These are phyloP conservation scores for Grosmannia serpens DNA, from an alignment of 2,329 filamentous ascomycete genomes.

Conservation along the genomic window DNA sequence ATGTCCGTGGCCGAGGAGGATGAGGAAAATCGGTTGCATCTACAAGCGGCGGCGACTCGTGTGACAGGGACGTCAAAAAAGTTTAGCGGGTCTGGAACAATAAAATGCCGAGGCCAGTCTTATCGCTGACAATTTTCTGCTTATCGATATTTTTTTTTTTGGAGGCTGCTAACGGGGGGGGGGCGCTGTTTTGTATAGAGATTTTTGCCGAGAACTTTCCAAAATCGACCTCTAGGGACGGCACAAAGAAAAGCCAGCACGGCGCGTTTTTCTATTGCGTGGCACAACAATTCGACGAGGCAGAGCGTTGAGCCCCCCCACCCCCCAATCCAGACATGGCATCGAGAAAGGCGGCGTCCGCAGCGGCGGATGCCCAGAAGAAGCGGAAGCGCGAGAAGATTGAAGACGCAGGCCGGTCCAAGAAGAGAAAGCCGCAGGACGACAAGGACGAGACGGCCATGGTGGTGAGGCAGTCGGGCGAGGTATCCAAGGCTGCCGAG, in stretches of 20 bases:
- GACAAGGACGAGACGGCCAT: not conserved
- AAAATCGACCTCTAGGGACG: not conserved
- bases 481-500: not conserved
- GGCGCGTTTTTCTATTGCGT: not conserved
- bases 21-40: not conserved
- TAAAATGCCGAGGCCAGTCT: slow-evolving; percentile 5
- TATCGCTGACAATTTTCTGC: slow-evolving; percentile 8
- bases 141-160: slow-evolving; percentile 9
- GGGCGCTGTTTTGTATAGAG: not conserved
- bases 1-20: not conserved
- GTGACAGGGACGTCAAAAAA: slow-evolving; percentile 3
- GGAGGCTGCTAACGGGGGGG: not conserved
- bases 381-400: slow-evolving; percentile 22
- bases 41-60: not conserved
- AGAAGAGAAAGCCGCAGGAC: slow-evolving; percentile 10
- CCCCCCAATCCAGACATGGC: no score
- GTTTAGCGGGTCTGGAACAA: slow-evolving; percentile 9
- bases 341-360: slow-evolving; percentile 15
- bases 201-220: not conserved
- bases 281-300: not conserved
- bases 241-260: not conserved
- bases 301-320: no score
- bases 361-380: slow-evolving; percentile 17
- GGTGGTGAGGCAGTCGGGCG: not conserved
- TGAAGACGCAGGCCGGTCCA: slow-evolving; percentile 13